Evolutionary conservation across 2,329 filamentous ascomycete genomes (phyloP).

Genomic region (Phaeophleospora eucalypticola): DNA sequence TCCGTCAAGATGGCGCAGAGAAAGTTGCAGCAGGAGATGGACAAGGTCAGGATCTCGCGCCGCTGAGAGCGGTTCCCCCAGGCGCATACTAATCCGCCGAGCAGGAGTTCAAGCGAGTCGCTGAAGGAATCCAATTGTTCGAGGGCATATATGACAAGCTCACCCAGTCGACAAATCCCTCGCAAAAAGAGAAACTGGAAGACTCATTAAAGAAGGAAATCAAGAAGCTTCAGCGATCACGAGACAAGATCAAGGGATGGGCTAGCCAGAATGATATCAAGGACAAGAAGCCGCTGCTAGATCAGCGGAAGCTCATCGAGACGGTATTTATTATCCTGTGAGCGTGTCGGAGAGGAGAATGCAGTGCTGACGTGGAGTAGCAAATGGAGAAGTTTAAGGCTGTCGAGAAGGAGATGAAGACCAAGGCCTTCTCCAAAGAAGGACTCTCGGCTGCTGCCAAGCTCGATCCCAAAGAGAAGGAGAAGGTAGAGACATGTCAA

Average conservation of each 20-base stretch:
- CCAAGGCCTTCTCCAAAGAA: conserved; percentile 98
- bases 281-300: conserved; percentile 92
- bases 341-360: not conserved
- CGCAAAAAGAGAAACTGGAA: conserved; percentile 97
- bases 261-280: conserved; percentile 98
- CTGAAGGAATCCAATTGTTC: conserved; percentile 87
- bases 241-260: conserved; percentile 99
- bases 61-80: not conserved
- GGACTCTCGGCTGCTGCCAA: conserved; percentile 87
- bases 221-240: conserved; percentile 96
- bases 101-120: conserved; percentile 82
- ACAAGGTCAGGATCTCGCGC: conserved; percentile 61
- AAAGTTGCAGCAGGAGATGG: conserved; percentile 96
- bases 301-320: conserved; percentile 94
- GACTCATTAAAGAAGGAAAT: conserved; percentile 98
- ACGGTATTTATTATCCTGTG: conserved; percentile 59
- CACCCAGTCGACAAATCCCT: conserved; percentile 81
- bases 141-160: conserved; percentile 98
- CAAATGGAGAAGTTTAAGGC: conserved; percentile 99
- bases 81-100: conserved; percentile 12
- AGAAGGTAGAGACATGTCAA: conserved; percentile 81
- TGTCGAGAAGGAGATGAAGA: conserved; percentile 99
- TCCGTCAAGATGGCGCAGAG: conserved; percentile 46
- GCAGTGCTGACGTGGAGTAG: conserved; percentile 43
- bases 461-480: conserved; percentile 95